Evolutionary conservation across 768 basidiomycete genomes (phyloP).

Genomic region (Leccinum rimulosum): DNA sequence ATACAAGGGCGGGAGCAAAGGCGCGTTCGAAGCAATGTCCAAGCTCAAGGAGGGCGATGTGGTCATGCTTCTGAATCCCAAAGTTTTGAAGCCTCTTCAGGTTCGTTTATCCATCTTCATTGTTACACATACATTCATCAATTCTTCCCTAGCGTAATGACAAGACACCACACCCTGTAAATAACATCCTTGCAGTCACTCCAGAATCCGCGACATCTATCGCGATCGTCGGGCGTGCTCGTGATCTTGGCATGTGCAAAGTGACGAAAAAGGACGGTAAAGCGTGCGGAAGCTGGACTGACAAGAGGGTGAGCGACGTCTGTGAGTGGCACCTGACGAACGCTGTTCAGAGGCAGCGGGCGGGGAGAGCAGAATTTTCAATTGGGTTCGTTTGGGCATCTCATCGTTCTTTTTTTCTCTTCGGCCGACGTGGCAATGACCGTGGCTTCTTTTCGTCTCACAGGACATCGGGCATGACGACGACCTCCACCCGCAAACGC

Average conservation of each 20-base stretch:
- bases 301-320: constrained; percentile 79
- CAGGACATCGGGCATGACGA: constrained; percentile 75
- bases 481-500: constrained; percentile 43
- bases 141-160: constrained; percentile 22
- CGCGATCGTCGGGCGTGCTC: constrained; percentile 79
- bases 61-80: constrained; percentile 85
- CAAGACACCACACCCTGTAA: constrained; percentile 69
- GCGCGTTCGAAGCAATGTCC: constrained; percentile 87
- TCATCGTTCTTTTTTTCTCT: neutral
- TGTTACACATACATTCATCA: neutral
- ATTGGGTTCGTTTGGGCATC: constrained; percentile 53
- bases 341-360: constrained; percentile 72
- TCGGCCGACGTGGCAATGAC: neutral
- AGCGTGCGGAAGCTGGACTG: constrained; percentile 84
- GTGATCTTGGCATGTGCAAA: constrained; percentile 83
- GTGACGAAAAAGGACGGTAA: constrained; percentile 79
- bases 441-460: neutral
- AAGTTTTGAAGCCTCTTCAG: constrained; percentile 82
- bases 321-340: constrained; percentile 92
- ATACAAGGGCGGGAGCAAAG: constrained; percentile 87
- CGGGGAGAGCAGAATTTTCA: constrained; percentile 83
- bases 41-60: constrained; percentile 89
- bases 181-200: constrained; percentile 83
- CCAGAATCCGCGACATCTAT: constrained; percentile 81
- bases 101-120: constrained; percentile 40